Percentiles rank a stretch among this genome's conserved stretches.
phyloP scores from a whole-genome alignment of 352 stramenopile species.

The Pythium aphanidermatum region DNA sequence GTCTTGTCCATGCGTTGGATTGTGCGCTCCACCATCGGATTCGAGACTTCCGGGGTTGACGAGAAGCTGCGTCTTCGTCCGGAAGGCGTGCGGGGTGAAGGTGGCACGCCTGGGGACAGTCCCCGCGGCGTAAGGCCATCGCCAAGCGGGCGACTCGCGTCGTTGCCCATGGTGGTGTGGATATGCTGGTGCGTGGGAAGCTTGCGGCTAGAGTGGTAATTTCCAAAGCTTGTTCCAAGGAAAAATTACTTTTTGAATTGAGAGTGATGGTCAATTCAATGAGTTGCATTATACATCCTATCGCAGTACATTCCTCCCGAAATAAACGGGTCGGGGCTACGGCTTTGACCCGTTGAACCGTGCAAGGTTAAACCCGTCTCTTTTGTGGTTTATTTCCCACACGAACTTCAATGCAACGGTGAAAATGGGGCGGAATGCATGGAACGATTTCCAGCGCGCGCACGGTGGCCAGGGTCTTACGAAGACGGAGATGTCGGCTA shows the following conservation, averaged over 20 bases:
- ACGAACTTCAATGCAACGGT: not conserved
- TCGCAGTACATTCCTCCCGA: no score
- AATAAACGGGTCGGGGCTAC: no score
- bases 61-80: constrained; percentile 11
- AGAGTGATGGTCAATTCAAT: no score
- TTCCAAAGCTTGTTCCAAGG: no score
- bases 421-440: constrained; percentile 1
- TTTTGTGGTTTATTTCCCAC: no score
- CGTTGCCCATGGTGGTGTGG: constrained; percentile 26
- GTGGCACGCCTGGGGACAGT: not conserved
- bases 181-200: no score
- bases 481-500: not conserved
- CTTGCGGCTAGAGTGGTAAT: no score
- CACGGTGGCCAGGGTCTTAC: constrained; percentile 5
- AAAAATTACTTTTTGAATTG: no score
- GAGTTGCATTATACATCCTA: no score
- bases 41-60: constrained; percentile 13
- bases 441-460: constrained; percentile 11
- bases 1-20: constrained; percentile 82
- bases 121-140: constrained; percentile 12
- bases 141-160: constrained; percentile 15
- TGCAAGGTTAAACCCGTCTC: no score
- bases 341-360: no score
- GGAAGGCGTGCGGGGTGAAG: constrained; percentile 9
- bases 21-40: constrained; percentile 34